Percentiles rank a stretch among this genome's conserved stretches.
Conservation (phyloP, 129 eudicot species). For the Rutidosis leptorrhynchoides region DNA sequence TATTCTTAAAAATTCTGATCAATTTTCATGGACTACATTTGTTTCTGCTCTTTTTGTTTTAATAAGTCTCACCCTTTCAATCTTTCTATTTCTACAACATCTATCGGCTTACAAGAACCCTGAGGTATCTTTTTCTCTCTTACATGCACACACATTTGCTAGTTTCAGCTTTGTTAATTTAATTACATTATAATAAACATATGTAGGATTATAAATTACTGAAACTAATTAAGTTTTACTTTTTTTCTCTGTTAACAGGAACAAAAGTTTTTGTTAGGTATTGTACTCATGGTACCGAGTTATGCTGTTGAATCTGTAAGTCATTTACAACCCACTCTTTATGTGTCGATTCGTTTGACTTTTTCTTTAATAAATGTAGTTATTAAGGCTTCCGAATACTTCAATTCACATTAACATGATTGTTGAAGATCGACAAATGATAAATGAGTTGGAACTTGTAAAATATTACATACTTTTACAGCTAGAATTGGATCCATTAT, state of each 20-base stretch:
- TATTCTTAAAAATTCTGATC: slow-evolving; percentile 3
- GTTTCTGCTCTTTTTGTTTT: slow-evolving; percentile 67
- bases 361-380: not conserved
- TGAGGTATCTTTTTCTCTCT: slow-evolving; percentile 44
- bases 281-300: slow-evolving; percentile 90
- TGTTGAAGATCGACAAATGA: slow-evolving; percentile 5
- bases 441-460: slow-evolving; percentile 2
- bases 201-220: not conserved
- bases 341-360: not conserved
- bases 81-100: slow-evolving; percentile 82
- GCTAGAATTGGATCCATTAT: slow-evolving; percentile 12
- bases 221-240: slow-evolving; percentile 13
- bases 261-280: slow-evolving; percentile 91
- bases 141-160: slow-evolving; percentile 9
- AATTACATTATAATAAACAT: not conserved
- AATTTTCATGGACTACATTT: slow-evolving; percentile 74
- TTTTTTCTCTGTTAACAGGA: slow-evolving; percentile 50
- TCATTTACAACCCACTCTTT: slow-evolving; percentile 11
- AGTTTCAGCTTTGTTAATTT: not conserved
- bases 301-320: slow-evolving; percentile 97
- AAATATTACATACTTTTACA: not conserved
- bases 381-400: no score
- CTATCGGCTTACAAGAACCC: slow-evolving; percentile 92
- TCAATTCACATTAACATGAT: no score
- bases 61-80: slow-evolving; percentile 65